These are phyloP conservation scores for Ustilago crameri DNA, from an alignment of 1,284 basidiomycete genomes.

Conservation along the genomic window DNA sequence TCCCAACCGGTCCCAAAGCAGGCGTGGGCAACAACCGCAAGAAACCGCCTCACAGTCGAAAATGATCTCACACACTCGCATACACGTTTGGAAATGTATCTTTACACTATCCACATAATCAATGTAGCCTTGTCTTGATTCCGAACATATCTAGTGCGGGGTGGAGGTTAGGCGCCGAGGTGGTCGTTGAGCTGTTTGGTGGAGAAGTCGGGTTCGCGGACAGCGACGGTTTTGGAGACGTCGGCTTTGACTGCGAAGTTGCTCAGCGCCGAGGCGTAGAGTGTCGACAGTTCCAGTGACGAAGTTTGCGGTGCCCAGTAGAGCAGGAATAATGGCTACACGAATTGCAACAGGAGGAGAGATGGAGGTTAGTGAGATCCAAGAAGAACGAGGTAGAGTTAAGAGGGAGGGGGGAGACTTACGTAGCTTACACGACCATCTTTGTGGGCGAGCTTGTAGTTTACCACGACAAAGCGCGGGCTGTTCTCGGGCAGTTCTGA, in stretches of 20 bases:
- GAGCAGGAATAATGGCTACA: conserved; percentile 29
- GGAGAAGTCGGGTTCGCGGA: conserved; percentile 55
- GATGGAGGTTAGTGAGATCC: not conserved
- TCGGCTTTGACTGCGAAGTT: conserved; percentile 58
- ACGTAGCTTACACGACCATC: conserved; percentile 85
- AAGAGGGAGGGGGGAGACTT: conserved; percentile 23
- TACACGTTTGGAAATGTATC: no score
- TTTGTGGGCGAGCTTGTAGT: conserved; percentile 81
- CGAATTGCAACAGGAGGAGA: not conserved
- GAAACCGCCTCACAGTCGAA: conserved; percentile 1
- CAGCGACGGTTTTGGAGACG: conserved; percentile 62
- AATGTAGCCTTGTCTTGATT: no score
- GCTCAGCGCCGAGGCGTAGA: conserved; percentile 65
- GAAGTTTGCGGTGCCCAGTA: conserved; percentile 64
- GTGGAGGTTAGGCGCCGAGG: conserved; percentile 45
- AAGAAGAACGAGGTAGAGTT: not conserved
- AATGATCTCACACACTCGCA: not conserved
- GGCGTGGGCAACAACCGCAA: not conserved
- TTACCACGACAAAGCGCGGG: conserved; percentile 85
- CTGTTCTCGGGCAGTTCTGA: conserved; percentile 90
- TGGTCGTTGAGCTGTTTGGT: conserved; percentile 39
- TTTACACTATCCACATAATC: no score
- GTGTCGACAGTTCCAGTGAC: conserved; percentile 59
- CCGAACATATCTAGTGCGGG: no score
- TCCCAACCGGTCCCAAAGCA: not conserved